Evolutionary conservation across 257 asterid genomes (phyloP), one percentile per base, ranked within the genome.

Genomic region (Solanum corneliomulleri): DNA sequence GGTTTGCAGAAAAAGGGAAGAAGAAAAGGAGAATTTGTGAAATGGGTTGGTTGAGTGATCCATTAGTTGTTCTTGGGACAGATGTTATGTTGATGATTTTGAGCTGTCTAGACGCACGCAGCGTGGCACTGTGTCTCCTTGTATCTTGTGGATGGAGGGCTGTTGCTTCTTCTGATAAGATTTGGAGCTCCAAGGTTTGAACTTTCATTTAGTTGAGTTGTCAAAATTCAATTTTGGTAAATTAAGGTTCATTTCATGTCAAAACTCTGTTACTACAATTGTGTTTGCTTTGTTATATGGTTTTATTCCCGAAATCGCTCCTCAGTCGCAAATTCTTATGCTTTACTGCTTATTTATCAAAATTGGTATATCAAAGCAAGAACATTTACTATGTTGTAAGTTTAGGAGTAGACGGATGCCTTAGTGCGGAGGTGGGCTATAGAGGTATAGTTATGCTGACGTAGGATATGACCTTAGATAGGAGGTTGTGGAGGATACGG

Each of bases 171-270:
- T 62, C 88, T 41, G 96, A 95, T 87, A 76, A 85, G 47, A 83
- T 96, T 86, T 96, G 99, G 99, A 92, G 90, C 42, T 87, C 89
- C 21, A 96, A 94, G 98, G 98, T 89, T 83, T 49, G 15, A 11
- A 39, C 23, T 45, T 23, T 29, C 15, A 20, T 37, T 0, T 72
- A 71, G 25, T 71, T 31, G 41, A 27, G 1, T 69, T 2, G 13
- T 35, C 45, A 71, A 71, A 71, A 21, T 35, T 33, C 3, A 72
- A 0, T 37, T 72, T 72, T 20, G 16, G 6, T 37, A 72, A 37
- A 72, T 72, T 72, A 35, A 45, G 45, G 20, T 76, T 72, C 20
- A 45, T 31, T 82, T 87, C 60, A 15, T 33, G 45, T n/a, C 18
- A 27, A 25, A 21, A 37, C 42, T 77, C 6, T 49, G 60, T 49